phyloP scores from a whole-genome alignment of 2,329 filamentous ascomycete genomes.

The Botryosphaeria dothidea region DNA sequence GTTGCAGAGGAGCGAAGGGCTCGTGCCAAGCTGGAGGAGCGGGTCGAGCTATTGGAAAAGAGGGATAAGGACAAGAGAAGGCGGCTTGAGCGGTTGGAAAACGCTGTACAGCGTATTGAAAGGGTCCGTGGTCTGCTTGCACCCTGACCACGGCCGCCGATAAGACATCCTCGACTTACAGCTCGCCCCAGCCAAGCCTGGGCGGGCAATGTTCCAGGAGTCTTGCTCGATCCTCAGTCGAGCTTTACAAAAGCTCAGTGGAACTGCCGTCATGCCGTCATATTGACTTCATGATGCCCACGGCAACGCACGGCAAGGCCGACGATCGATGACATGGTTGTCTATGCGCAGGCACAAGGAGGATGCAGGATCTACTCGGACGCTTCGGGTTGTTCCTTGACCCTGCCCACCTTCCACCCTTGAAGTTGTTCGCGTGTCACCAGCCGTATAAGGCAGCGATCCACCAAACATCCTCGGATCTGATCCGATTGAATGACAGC shows the following conservation, averaged over 20 bases:
- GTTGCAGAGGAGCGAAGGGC: constrained; percentile 74
- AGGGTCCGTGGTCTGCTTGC: constrained; percentile 64
- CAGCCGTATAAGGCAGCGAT: not conserved
- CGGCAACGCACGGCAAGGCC: not conserved
- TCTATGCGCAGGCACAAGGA: not conserved
- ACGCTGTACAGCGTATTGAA: constrained; percentile 70
- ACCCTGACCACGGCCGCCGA: not conserved
- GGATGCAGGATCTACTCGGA: not conserved
- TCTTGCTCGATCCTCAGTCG: not conserved
- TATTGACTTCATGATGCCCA: not conserved
- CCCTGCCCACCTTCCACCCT: not conserved
- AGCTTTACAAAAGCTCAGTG: not conserved
- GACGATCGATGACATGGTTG: not conserved
- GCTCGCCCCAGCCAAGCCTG: not conserved
- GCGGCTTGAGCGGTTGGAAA: constrained; percentile 70
- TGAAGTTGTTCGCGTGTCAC: not conserved
- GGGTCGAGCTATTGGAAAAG: constrained; percentile 67
- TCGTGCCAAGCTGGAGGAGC: constrained; percentile 67
- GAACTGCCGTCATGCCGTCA: not conserved
- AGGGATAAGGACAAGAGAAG: constrained; percentile 70
- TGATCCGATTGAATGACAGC: not conserved
- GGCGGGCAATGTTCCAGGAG: not conserved
- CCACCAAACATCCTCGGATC: not conserved
- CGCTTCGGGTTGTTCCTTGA: not conserved
- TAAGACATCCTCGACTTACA: not conserved